A percentile compares a stretch with the other conserved stretches of the same genome.
These are phyloP conservation scores for Arthrinium phaeospermum DNA, from an alignment of 2,329 filamentous ascomycete genomes.

Conservation along the genomic window DNA sequence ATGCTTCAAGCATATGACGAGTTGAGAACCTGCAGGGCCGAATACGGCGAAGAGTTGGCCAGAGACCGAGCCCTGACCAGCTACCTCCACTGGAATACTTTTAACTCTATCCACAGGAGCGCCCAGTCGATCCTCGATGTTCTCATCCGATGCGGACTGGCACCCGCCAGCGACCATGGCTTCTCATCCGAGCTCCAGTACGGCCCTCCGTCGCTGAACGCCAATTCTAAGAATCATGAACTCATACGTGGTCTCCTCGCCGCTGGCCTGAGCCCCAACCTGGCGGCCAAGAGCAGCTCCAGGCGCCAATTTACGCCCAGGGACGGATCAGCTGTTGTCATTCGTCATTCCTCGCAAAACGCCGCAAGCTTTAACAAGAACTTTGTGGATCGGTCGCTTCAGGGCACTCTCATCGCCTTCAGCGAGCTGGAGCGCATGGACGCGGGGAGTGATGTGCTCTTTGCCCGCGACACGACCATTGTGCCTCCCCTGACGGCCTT, in stretches of 20 bases:
- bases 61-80: conserved; percentile 25
- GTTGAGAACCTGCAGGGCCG: neutral
- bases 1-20: conserved; percentile 39
- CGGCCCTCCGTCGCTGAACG: conserved; percentile 45
- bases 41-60: neutral
- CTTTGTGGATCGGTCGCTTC: neutral
- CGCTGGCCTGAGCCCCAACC: conserved; percentile 50
- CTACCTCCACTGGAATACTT: conserved; percentile 32
- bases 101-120: neutral
- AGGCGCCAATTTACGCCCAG: neutral
- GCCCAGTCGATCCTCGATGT: conserved; percentile 12
- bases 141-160: conserved; percentile 41
- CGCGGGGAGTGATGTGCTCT: neutral
- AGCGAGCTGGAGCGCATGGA: neutral
- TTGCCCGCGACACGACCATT: conserved; percentile 6
- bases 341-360: conserved; percentile 6
- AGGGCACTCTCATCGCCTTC: neutral
- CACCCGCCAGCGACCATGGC: conserved; percentile 36
- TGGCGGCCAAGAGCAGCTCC: conserved; percentile 37
- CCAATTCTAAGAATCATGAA: conserved; percentile 46
- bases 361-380: neutral
- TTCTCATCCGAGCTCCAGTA: conserved; percentile 26
- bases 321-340: neutral
- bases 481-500: neutral
- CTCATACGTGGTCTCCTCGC: conserved; percentile 54